Conservation (phyloP, 352 stramenopile genomes). For the Globisporangium okanoganense region DNA sequence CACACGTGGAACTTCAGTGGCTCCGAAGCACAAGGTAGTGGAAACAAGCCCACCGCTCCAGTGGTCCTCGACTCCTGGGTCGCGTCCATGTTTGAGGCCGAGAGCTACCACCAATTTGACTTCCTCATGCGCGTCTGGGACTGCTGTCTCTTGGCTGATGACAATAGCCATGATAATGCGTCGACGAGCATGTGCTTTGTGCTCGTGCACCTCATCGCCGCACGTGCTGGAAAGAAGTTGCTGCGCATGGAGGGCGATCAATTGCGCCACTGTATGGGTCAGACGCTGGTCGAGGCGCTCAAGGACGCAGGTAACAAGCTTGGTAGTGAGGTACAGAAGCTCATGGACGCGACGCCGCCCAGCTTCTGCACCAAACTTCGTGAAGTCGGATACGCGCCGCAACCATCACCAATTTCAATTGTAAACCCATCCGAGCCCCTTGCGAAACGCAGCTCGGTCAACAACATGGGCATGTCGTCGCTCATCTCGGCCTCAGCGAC, state of each 20-base stretch:
- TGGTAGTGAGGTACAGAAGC: conserved; percentile 30
- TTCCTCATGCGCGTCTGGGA: conserved; percentile 69
- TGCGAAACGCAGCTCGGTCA: conserved; percentile 7
- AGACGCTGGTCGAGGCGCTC: conserved; percentile 52
- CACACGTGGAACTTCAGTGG: conserved; percentile 46
- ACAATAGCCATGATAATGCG: conserved; percentile 2
- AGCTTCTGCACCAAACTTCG: conserved; percentile 55
- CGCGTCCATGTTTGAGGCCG: conserved; percentile 69
- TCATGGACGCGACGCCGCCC: conserved; percentile 63
- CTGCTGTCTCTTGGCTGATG: conserved; percentile 49
- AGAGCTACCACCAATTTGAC: conserved; percentile 42
- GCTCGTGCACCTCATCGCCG: conserved; percentile 36
- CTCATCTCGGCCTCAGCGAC: conserved; percentile 64
- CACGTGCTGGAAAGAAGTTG: conserved; percentile 49
- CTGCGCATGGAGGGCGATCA: conserved; percentile 71
- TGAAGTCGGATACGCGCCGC: conserved; percentile 26
- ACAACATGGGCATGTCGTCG: conserved; percentile 39
- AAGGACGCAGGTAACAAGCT: conserved; percentile 32
- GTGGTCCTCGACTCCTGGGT: conserved; percentile 68
- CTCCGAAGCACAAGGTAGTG: conserved; percentile 6
- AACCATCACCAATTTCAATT: not conserved
- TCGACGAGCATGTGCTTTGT: conserved; percentile 49
- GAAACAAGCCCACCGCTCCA: conserved; percentile 14
- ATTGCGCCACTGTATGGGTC: conserved; percentile 61
- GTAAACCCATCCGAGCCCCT: not conserved